phyloP scores from a whole-genome alignment of 352 stramenopile genomes.

The Pseudoperonospora humuli region DNA sequence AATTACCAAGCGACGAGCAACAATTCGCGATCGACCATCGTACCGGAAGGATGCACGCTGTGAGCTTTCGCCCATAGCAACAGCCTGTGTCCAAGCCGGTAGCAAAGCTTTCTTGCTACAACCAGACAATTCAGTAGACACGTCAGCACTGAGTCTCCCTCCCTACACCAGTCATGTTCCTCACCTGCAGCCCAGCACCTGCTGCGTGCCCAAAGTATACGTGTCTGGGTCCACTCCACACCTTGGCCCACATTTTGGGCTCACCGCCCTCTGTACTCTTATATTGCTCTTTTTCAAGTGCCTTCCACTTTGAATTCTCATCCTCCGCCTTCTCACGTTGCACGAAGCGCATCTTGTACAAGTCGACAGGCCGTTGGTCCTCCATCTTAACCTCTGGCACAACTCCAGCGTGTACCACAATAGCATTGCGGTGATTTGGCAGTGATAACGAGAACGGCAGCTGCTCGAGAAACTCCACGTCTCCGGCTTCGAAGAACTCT shows the following conservation, averaged over 20 bases:
- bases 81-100: slow-evolving; percentile 89
- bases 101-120: slow-evolving; percentile 76
- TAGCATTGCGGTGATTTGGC: slow-evolving; percentile 34
- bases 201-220: slow-evolving; percentile 92
- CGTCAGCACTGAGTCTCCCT: neutral
- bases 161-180: neutral
- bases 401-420: slow-evolving; percentile 73
- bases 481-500: slow-evolving; percentile 35
- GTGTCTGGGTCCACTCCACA: slow-evolving; percentile 70
- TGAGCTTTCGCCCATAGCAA: slow-evolving; percentile 84
- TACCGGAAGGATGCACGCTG: slow-evolving; percentile 83
- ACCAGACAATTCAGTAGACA: neutral
- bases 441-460: slow-evolving; percentile 73
- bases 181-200: slow-evolving; percentile 66
- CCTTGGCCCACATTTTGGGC: slow-evolving; percentile 55
- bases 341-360: slow-evolving; percentile 91
- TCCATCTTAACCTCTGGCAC: slow-evolving; percentile 48
- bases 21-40: neutral
- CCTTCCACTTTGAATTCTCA: slow-evolving; percentile 15
- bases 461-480: slow-evolving; percentile 62
- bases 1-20: neutral
- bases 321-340: slow-evolving; percentile 27
- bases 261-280: slow-evolving; percentile 17
- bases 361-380: slow-evolving; percentile 79
- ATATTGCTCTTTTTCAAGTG: slow-evolving; percentile 29